Evolutionary conservation across 75 land plant species (phyloP), one percentile per base, ranked within the genome.

Genomic region (Picea glauca): DNA sequence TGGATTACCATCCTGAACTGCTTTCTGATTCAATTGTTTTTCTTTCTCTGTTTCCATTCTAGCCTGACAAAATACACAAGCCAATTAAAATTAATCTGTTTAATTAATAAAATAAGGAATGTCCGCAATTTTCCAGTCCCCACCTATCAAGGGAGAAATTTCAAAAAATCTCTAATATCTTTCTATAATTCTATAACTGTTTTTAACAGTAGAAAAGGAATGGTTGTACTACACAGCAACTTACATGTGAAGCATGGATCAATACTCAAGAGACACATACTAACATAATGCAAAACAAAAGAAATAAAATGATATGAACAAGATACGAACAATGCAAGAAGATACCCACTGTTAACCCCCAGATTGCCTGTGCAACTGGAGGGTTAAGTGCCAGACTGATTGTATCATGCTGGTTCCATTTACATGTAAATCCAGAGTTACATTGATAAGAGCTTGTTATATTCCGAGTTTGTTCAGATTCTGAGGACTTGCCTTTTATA

Each of bases 1-100:
- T 43, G 50, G 23, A 32, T 40, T 46, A 18, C 20, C 80, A 31
- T 40, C 78, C 38, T 75, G 32, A 6, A 23, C 58, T 54, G 13
- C 13, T 26, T 40, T 56, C n/a, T 26, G 33, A 43, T 43, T 54
- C 57, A 56, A 9, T 38, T 35, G 35, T 78, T 79, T 46, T 56
- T 23, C 80, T 18, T 79, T 60, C 40, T 60, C 72, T 26, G 13
- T 60, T 76, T 32, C 38, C 77, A 15, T 61, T 21, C 3, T 31
- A 14, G 38, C 38, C 77, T 60, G 59, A 17, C 72, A 67, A 67
- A 67, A 67, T 32, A 67, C 14, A 31, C 7, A 35, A 35, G 6
- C 17, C 3, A n/a, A 40, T n/a, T 38, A 8, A 70, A 43, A 70
- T 40, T 70, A 21, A 70, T n/a, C 17, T 0, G 1, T 58, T 61